phyloP scores from a whole-genome alignment of 2,329 filamentous ascomycete genomes.

The Alternaria solani region DNA sequence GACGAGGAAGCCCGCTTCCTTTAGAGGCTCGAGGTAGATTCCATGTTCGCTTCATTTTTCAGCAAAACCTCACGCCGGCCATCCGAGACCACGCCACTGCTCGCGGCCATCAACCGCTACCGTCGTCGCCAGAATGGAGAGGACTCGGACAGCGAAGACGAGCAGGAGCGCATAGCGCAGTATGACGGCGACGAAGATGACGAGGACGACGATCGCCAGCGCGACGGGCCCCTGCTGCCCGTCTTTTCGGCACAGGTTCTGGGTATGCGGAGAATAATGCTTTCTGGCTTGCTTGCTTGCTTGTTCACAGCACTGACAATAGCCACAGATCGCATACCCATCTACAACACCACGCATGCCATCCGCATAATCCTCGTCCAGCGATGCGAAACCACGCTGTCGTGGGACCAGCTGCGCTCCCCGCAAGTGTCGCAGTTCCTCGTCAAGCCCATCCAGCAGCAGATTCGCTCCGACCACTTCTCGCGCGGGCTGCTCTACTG shows the following conservation, averaged over 20 bases:
- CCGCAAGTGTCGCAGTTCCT: slow-evolving; percentile 96
- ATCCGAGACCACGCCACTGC: slow-evolving; percentile 48
- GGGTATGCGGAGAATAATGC: slow-evolving; percentile 32
- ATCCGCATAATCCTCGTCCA: slow-evolving; percentile 85
- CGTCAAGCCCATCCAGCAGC: slow-evolving; percentile 92
- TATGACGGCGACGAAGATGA: slow-evolving; percentile 42
- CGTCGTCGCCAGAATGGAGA: slow-evolving; percentile 38
- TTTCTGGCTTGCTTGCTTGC: slow-evolving; percentile 28
- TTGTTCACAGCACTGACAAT: slow-evolving; percentile 38
- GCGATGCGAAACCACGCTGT: slow-evolving; percentile 88
- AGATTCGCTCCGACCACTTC: slow-evolving; percentile 83
- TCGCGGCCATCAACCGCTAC: slow-evolving; percentile 42
- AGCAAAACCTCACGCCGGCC: slow-evolving; percentile 39
- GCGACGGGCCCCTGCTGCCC: slow-evolving; percentile 49
- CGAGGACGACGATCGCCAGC: slow-evolving; percentile 33
- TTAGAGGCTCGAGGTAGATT: slow-evolving; percentile 27
- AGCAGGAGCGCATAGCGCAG: slow-evolving; percentile 27
- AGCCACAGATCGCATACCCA: slow-evolving; percentile 77
- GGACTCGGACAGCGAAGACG: slow-evolving; percentile 30
- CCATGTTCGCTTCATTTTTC: slow-evolving; percentile 52
- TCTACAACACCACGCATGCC: slow-evolving; percentile 89
- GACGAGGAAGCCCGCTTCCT: slow-evolving; percentile 16
- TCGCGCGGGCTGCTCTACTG: slow-evolving; percentile 87
- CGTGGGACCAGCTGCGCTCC: slow-evolving; percentile 95
- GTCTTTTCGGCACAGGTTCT: slow-evolving; percentile 52